Conservation (phyloP, 2,329 filamentous ascomycete species). For the Colletotrichum orchidophilum region DNA sequence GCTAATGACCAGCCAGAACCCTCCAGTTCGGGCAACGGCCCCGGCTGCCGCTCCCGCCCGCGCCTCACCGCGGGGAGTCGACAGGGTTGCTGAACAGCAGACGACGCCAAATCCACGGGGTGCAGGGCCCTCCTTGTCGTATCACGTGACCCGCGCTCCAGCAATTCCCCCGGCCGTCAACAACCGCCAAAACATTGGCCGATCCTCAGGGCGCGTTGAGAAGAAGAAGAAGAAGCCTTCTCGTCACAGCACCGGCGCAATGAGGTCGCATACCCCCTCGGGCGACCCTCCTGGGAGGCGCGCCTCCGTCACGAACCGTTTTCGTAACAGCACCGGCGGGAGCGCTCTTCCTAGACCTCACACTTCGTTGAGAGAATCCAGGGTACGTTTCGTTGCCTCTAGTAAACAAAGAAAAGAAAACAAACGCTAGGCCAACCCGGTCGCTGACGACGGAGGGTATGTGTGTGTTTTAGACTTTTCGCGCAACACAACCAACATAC, state of each 20-base stretch:
- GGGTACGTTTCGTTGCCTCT: slow-evolving; percentile 44
- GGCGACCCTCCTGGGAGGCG: slow-evolving; percentile 43
- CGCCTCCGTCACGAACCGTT: slow-evolving; percentile 42
- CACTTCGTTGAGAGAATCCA: slow-evolving; percentile 47
- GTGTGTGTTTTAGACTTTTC: slow-evolving; percentile 55
- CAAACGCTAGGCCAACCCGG: not conserved
- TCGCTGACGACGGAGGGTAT: slow-evolving; percentile 6
- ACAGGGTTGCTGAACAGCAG: not conserved
- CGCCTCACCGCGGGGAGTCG: slow-evolving; percentile 4
- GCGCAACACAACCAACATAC: slow-evolving; percentile 64
- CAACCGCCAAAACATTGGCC: slow-evolving; percentile 28
- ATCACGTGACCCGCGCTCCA: slow-evolving; percentile 26
- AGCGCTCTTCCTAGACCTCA: slow-evolving; percentile 49
- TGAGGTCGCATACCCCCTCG: slow-evolving; percentile 38
- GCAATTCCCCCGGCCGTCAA: slow-evolving; percentile 6
- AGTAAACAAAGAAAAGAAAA: slow-evolving; percentile 35
- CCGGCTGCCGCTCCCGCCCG: not conserved
- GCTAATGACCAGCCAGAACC: not conserved
- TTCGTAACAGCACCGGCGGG: slow-evolving; percentile 48
- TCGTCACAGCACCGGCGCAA: slow-evolving; percentile 41
- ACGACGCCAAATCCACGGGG: not conserved
- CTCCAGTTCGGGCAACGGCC: not conserved
- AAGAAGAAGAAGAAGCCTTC: slow-evolving; percentile 18
- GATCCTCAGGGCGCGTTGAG: slow-evolving; percentile 22
- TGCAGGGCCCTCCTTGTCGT: not conserved